Evolutionary conservation across 2,329 filamentous ascomycete genomes (phyloP), one percentile per base, ranked within the genome.

Genomic region (Sordariomycetes sp.): DNA sequence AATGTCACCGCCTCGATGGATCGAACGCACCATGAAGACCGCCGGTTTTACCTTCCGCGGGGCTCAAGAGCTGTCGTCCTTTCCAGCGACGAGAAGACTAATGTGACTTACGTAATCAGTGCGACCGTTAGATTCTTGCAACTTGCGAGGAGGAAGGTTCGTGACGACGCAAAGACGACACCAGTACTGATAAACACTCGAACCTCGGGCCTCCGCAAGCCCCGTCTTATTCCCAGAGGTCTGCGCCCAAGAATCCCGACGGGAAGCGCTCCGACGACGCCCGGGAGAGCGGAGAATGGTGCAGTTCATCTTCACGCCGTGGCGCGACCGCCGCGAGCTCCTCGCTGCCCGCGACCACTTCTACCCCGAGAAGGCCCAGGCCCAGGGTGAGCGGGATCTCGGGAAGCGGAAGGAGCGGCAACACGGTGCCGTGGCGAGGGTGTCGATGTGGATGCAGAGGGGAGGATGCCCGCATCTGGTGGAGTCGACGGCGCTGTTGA

Each of bases 391-490:
- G 36, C 57, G 52, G 51, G 42, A 42, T 39, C 39, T 10, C 13
- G 51, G 53, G 53, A 20, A 54, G 28, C 36, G 20, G 15, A 61
- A 64, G 57, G 59, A 66, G 57, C 67, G 69, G 59, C 72, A 74
- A 64, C 70, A 75, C 60, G 63, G 66, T 55, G 77, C 81, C 59
- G 79, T 85, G 54, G 77, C 79, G 55, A 74, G 77, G 55, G 81
- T 85, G 54, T 77, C 78, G 50, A 78, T 85, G 70, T 87, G 85
- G 86, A 82, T 86, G 77, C 79, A 86, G 65, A 81, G 86, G 66
- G 84, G 84, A 61, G 82, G 82, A 64, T 86, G 90, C 60, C 88
- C 89, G 57, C 86, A 92, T 72, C 77, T 90, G 69, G 80, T 92
- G 57, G 88, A 92, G 70, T 87, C 85, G 39, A 91, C 88, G 50